Evolutionary conservation across 352 stramenopile genomes (phyloP).

Genomic region (Phytophthora macrochlamydospora): DNA sequence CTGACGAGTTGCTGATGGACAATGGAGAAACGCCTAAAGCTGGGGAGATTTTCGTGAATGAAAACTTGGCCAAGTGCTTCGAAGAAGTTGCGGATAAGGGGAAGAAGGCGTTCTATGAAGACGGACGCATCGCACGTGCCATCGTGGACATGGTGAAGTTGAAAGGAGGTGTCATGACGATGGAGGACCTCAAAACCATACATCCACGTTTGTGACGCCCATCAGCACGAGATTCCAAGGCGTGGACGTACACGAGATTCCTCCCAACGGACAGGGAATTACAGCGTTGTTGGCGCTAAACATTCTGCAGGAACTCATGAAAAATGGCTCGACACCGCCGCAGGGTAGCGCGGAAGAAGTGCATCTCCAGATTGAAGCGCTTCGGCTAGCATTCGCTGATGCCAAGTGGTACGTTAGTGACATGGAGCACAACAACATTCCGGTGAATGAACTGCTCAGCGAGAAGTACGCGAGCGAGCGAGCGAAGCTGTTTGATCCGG

Average conservation of each 20-base stretch:
- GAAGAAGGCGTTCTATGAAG: conserved; percentile 85
- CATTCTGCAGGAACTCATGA: conserved; percentile 79
- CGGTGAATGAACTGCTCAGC: conserved; percentile 80
- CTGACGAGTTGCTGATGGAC: conserved; percentile 55
- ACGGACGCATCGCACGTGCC: conserved; percentile 80
- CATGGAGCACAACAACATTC: conserved; percentile 66
- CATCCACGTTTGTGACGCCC: conserved; percentile 90
- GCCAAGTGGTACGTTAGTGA: conserved; percentile 88
- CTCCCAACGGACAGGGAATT: conserved; percentile 97
- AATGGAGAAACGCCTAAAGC: conserved; percentile 53
- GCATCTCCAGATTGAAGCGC: conserved; percentile 92
- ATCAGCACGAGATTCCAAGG: conserved; percentile 90
- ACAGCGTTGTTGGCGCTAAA: conserved; percentile 95
- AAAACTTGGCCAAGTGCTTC: conserved; percentile 84
- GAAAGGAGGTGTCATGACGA: conserved; percentile 71
- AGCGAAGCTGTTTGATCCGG: conserved; percentile 43
- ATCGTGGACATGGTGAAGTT: conserved; percentile 86
- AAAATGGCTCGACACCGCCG: conserved; percentile 32
- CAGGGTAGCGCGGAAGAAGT: conserved; percentile 78
- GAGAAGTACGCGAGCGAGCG: conserved; percentile 71
- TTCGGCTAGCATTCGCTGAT: conserved; percentile 95
- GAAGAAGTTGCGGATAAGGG: conserved; percentile 86
- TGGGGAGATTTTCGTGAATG: conserved; percentile 90
- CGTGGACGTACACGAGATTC: conserved; percentile 93
- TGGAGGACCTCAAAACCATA: conserved; percentile 91